Percentiles rank a stretch among this genome's conserved stretches.
Evolutionary conservation across 108 stramenopile species (phyloP).

Genomic region (Nitzschia inconspicua): DNA sequence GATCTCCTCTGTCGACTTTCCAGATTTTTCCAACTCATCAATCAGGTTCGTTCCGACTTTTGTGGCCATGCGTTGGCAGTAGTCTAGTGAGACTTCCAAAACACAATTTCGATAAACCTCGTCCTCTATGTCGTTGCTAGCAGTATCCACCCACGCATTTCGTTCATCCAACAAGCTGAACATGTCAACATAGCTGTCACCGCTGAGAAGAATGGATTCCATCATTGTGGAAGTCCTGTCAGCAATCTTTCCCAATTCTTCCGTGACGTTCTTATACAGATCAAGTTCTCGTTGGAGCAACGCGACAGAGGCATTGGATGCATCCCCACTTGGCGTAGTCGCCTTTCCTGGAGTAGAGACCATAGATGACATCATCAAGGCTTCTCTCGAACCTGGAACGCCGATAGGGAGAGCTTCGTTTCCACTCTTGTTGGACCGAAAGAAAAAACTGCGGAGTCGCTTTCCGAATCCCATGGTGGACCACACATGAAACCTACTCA

Average conservation of each 20-base stretch:
- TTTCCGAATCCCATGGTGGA: conserved; percentile 50
- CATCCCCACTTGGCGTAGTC: conserved; percentile 5
- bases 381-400: conserved; percentile 13
- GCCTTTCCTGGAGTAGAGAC: background rate
- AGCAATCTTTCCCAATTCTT: conserved; percentile 32
- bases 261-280: conserved; percentile 29
- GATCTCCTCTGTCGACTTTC: background rate
- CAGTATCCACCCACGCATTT: conserved; percentile 37
- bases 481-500: conserved; percentile 67
- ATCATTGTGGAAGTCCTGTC: conserved; percentile 41
- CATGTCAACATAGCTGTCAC: conserved; percentile 32
- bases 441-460: conserved; percentile 46
- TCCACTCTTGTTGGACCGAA: conserved; percentile 22
- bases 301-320: conserved; percentile 17
- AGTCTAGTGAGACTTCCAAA: conserved; percentile 62
- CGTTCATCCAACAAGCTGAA: conserved; percentile 39
- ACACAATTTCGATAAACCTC: conserved; percentile 53
- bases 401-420: conserved; percentile 33
- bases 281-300: conserved; percentile 40
- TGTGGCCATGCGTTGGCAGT: conserved; percentile 60
- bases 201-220: conserved; percentile 45
- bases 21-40: conserved; percentile 23
- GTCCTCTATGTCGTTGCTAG: background rate
- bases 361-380: background rate
- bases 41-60: conserved; percentile 42